Evolutionary conservation across 768 basidiomycete genomes (phyloP).

Genomic region (Naganishia vaughanmartiniae): DNA sequence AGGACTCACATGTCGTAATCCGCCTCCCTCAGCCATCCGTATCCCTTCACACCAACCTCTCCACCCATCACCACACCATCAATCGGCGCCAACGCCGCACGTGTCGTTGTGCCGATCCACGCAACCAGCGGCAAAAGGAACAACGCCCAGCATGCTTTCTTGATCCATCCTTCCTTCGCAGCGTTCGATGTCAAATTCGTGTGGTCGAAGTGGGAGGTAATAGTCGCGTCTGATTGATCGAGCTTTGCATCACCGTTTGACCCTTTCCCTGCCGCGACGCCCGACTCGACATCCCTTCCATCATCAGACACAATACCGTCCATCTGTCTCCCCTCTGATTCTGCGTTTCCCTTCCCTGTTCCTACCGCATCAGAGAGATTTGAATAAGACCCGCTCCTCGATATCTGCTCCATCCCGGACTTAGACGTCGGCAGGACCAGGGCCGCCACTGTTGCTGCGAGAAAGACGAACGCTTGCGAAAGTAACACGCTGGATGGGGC

Average conservation of each 20-base stretch:
- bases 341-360: background rate
- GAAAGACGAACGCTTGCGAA: slow-evolving; percentile 12
- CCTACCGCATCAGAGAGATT: background rate
- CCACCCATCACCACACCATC: slow-evolving; percentile 33
- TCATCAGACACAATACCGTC: background rate
- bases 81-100: slow-evolving; percentile 16
- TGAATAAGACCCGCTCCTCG: background rate
- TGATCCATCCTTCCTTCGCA: background rate
- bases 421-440: background rate
- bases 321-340: background rate
- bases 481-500: background rate
- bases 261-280: background rate
- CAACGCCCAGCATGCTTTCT: background rate
- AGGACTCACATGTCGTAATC: slow-evolving; percentile 22
- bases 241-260: background rate
- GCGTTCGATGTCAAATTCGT: background rate
- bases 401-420: background rate
- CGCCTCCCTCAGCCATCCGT: slow-evolving; percentile 27
- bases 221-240: background rate
- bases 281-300: background rate
- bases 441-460: background rate
- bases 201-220: background rate
- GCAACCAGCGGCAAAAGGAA: background rate
- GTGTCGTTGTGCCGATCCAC: slow-evolving; percentile 2
- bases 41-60: slow-evolving; percentile 30